These are phyloP conservation scores for Melaleuca quinquenervia DNA, from an alignment of 345 rosid species.

Conservation along the genomic window DNA sequence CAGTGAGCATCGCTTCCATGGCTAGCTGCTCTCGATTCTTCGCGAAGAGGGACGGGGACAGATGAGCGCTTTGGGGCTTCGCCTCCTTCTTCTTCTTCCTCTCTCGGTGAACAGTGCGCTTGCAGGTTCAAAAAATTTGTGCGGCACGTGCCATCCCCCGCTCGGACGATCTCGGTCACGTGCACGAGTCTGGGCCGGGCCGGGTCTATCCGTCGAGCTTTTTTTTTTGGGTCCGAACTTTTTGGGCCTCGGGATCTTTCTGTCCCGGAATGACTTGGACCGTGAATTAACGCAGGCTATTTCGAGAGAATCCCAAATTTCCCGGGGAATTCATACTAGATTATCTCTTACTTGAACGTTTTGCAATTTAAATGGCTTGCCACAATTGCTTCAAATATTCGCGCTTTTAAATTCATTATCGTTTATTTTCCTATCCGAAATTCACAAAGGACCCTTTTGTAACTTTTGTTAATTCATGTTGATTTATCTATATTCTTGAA, in stretches of 20 bases:
- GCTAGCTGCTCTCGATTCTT: neutral
- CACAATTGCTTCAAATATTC: too few species aligned
- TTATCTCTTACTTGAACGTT: too few species aligned
- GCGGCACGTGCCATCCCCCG: neutral
- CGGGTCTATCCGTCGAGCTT: neutral
- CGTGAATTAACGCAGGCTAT: neutral
- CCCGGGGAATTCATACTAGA: neutral
- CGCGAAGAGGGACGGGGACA: slow-evolving; percentile 1
- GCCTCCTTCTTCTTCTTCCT: neutral
- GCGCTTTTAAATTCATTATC: too few species aligned
- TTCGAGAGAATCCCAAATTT: neutral
- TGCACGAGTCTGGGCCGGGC: neutral
- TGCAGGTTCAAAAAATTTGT: neutral
- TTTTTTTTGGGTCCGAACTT: fast-evolving
- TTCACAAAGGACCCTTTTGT: too few species aligned
- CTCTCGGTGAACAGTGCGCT: neutral
- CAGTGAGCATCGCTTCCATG: slow-evolving; percentile 84
- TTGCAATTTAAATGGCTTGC: too few species aligned
- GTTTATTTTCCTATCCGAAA: too few species aligned
- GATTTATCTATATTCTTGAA: too few species aligned
- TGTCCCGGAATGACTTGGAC: neutral
- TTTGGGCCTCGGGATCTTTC: neutral
- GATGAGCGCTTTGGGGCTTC: slow-evolving; percentile 15
- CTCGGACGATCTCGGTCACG: neutral
- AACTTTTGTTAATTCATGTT: too few species aligned